Conservation (phyloP, 768 basidiomycete species). For the Panellus pusillus region DNA sequence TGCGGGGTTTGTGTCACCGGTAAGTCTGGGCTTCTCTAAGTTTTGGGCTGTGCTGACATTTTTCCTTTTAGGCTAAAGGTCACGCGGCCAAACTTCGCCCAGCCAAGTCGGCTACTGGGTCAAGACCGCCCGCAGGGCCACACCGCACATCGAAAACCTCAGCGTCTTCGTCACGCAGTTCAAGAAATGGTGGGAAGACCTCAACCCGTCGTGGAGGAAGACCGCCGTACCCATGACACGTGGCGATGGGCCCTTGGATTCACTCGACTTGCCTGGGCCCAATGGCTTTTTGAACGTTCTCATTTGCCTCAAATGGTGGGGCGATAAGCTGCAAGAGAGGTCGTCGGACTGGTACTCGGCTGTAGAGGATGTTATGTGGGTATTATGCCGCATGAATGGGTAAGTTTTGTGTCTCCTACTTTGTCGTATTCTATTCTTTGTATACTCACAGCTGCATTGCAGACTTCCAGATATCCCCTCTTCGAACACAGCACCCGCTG, state of each 20-base stretch:
- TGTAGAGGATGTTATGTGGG: constrained; percentile 1
- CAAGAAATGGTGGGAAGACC: neutral
- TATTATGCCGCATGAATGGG: neutral
- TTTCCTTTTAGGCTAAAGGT: neutral
- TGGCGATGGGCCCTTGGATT: neutral
- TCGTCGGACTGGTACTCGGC: neutral
- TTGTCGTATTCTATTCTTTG: no score
- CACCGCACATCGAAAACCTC: neutral
- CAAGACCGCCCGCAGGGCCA: neutral
- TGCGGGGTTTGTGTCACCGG: neutral
- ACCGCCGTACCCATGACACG: neutral
- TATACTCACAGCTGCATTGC: no score
- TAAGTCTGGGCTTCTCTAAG: neutral
- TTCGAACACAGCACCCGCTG: no score
- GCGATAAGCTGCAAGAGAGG: neutral
- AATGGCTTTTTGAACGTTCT: constrained; percentile 2
- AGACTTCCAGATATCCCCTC: no score
- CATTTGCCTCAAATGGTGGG: constrained; percentile 2
- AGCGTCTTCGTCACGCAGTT: neutral
- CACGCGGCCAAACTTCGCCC: neutral
- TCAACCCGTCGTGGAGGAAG: neutral
- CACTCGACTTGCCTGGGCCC: neutral
- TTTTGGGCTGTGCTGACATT: neutral
- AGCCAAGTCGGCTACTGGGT: neutral
- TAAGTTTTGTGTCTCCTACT: neutral